Evolutionary conservation across 1,284 basidiomycete genomes (phyloP).

Genomic region (Xerocomus nothofagi): DNA sequence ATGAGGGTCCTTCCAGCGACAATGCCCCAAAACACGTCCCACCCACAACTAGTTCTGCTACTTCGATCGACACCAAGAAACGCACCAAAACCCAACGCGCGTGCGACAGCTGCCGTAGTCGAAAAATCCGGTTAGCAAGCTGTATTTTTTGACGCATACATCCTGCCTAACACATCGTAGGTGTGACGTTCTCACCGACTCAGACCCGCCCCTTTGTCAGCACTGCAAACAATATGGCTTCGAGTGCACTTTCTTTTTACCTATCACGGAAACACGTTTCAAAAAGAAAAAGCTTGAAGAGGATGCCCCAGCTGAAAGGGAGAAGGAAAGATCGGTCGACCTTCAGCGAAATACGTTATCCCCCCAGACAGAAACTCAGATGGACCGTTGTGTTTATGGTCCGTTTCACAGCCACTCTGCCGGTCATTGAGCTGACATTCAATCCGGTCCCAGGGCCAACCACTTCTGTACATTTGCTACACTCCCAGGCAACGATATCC

Average conservation of each 20-base stretch:
- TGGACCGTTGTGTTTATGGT: constrained; percentile 64
- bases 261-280: constrained; percentile 97
- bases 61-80: constrained; percentile 67
- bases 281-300: constrained; percentile 89
- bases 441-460: constrained; percentile 65
- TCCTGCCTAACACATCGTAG: constrained; percentile 38
- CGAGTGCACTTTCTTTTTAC: constrained; percentile 95
- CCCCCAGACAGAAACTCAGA: constrained; percentile 40
- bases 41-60: constrained; percentile 31
- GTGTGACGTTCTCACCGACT: constrained; percentile 75
- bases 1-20: constrained; percentile 57
- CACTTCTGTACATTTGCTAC: constrained; percentile 81
- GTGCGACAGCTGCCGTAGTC: constrained; percentile 88
- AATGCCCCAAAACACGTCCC: constrained; percentile 34
- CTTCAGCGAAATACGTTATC: constrained; percentile 34
- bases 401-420: constrained; percentile 32
- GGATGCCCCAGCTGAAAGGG: constrained; percentile 53
- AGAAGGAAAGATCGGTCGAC: constrained; percentile 35
- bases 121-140: constrained; percentile 78
- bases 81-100: constrained; percentile 89
- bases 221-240: constrained; percentile 89
- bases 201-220: constrained; percentile 76
- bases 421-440: constrained; percentile 10
- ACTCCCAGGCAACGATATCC: constrained; percentile 85
- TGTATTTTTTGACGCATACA: constrained; percentile 13